A percentile compares a stretch with the other conserved stretches of the same genome.
Evolutionary conservation across 768 basidiomycete genomes (phyloP).

Genomic region (Terana coerulea): DNA sequence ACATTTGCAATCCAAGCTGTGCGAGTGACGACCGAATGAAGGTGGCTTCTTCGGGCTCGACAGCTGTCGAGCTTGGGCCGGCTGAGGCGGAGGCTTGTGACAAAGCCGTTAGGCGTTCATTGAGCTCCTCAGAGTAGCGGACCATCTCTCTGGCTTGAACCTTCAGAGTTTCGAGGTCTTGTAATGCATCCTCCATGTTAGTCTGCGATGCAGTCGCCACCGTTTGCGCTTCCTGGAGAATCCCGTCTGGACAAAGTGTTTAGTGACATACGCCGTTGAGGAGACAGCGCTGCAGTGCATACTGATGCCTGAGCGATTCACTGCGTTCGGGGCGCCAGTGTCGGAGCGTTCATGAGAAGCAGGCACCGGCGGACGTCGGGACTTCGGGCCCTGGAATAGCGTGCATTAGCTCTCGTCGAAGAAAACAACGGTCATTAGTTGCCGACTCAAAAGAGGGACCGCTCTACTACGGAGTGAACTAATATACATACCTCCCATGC

Average conservation of each 20-base stretch:
- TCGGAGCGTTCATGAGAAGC: not conserved
- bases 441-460: too few species aligned
- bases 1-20: constrained; percentile 81
- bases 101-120: constrained; percentile 66
- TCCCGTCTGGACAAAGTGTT: constrained; percentile 56
- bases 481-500: constrained; percentile 69
- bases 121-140: constrained; percentile 81
- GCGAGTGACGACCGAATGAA: constrained; percentile 87
- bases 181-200: constrained; percentile 70
- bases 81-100: constrained; percentile 14
- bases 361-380: not conserved
- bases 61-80: constrained; percentile 17
- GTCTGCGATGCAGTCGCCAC: constrained; percentile 59
- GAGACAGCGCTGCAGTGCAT: constrained; percentile 17
- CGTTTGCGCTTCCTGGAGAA: constrained; percentile 71
- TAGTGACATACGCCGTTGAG: not conserved
- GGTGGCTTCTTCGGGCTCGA: constrained; percentile 78
- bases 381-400: constrained; percentile 16
- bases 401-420: constrained; percentile 2
- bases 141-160: constrained; percentile 93
- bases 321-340: not conserved
- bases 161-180: constrained; percentile 89
- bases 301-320: constrained; percentile 50
- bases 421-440: not conserved
- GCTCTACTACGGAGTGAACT: too few species aligned